These are phyloP conservation scores for Adansonia digitata DNA, from an alignment of 345 rosid genomes.

Conservation along the genomic window DNA sequence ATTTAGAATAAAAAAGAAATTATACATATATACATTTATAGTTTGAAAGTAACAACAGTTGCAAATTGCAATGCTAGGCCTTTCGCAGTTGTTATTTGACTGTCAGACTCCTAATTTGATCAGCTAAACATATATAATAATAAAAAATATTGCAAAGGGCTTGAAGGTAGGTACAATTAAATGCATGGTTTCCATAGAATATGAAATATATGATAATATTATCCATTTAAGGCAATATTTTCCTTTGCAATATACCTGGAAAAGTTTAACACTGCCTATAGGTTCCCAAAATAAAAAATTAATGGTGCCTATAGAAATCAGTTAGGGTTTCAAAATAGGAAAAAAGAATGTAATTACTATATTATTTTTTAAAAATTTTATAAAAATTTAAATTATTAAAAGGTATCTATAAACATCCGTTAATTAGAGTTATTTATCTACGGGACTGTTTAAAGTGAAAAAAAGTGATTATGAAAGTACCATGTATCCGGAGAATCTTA, in stretches of 20 bases:
- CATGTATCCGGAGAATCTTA: neutral
- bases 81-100: conserved; percentile 1
- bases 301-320: too few relatives aligned
- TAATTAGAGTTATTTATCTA: too few relatives aligned
- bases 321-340: too few relatives aligned
- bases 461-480: neutral
- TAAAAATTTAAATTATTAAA: too few relatives aligned
- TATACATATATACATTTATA: neutral
- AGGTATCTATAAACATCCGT: too few relatives aligned
- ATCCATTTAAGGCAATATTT: neutral
- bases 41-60: neutral
- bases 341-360: too few relatives aligned
- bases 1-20: neutral
- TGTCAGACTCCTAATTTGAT: neutral
- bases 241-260: neutral
- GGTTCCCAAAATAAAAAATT: too few relatives aligned
- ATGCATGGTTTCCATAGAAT: neutral
- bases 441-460: too few relatives aligned
- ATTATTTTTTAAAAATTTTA: too few relatives aligned
- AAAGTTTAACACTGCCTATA: too few relatives aligned
- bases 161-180: neutral
- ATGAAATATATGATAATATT: neutral
- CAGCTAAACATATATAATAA: neutral
- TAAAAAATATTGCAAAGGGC: neutral
- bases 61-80: neutral